Percentiles rank a stretch among this genome's conserved stretches.
Conservation (phyloP, 371 early-diverging fungal genomes). For the Funneliformis caledonium region DNA sequence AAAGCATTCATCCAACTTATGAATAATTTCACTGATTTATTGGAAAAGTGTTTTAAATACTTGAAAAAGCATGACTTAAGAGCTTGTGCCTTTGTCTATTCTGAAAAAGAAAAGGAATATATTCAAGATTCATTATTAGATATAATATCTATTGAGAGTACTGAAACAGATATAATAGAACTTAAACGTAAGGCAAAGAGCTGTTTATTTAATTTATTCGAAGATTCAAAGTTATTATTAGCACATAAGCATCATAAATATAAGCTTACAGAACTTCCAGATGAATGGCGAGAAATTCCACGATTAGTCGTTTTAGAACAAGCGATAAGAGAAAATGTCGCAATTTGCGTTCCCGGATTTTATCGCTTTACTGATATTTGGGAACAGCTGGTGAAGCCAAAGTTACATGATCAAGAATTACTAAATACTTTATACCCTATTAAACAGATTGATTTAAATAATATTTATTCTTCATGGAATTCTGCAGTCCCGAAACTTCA, state of each 20-base stretch:
- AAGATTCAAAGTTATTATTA: slow-evolving; percentile 45
- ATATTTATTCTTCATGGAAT: not conserved
- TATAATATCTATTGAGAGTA: slow-evolving; percentile 26
- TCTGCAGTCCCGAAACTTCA: too few relatives aligned
- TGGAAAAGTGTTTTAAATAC: slow-evolving; percentile 18
- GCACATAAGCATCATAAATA: not conserved
- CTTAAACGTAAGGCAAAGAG: slow-evolving; percentile 41
- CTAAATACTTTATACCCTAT: slow-evolving; percentile 18
- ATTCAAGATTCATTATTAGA: slow-evolving; percentile 43
- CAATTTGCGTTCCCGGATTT: slow-evolving; percentile 48
- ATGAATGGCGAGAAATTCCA: slow-evolving; percentile 7
- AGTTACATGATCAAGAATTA: slow-evolving; percentile 25
- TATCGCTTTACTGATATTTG: slow-evolving; percentile 45
- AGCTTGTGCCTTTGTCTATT: slow-evolving; percentile 46
- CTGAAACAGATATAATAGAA: slow-evolving; percentile 18
- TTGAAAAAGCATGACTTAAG: slow-evolving; percentile 35
- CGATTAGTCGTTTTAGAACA: slow-evolving; percentile 46
- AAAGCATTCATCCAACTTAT: slow-evolving; percentile 35
- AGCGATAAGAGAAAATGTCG: slow-evolving; percentile 48
- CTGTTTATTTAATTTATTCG: slow-evolving; percentile 48
- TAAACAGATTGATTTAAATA: slow-evolving; percentile 1
- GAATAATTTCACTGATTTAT: slow-evolving; percentile 32
- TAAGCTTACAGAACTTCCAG: slow-evolving; percentile 21
- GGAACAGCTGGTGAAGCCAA: slow-evolving; percentile 42
- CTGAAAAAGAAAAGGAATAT: slow-evolving; percentile 33